Evolutionary conservation across 2,329 filamentous ascomycete species (phyloP).

Genomic region (Incumbomyces delicatus): DNA sequence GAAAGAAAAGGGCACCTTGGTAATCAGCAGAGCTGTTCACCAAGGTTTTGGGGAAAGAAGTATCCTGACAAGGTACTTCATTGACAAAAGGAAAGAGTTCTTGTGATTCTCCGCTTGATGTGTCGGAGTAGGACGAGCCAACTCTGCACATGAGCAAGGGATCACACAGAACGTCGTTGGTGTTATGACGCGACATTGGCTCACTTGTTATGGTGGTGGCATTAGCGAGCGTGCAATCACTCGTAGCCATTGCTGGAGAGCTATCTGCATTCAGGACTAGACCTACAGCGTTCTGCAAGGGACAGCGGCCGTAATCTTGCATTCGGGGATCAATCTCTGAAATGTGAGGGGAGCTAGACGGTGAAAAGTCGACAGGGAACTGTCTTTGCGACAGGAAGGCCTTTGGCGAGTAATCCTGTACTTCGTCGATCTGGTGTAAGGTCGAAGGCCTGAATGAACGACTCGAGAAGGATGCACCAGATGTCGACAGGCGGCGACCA

Average conservation of each 20-base stretch:
- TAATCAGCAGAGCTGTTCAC: slow-evolving; percentile 14
- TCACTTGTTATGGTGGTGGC: slow-evolving; percentile 26
- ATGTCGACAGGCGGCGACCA: slow-evolving; percentile 17
- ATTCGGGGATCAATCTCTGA: slow-evolving; percentile 21
- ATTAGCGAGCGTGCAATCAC: slow-evolving; percentile 23
- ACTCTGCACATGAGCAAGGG: slow-evolving; percentile 37
- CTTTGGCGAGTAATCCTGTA: slow-evolving; percentile 33
- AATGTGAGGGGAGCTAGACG: slow-evolving; percentile 14
- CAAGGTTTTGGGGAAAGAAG: slow-evolving; percentile 19
- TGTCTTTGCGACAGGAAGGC: slow-evolving; percentile 33
- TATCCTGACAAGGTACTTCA: slow-evolving; percentile 24
- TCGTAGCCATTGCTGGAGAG: slow-evolving; percentile 15
- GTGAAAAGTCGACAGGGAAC: slow-evolving; percentile 19
- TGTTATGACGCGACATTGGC: slow-evolving; percentile 36
- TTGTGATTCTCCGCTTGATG: slow-evolving; percentile 10
- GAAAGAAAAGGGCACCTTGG: slow-evolving; percentile 27
- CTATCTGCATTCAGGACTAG: slow-evolving; percentile 8
- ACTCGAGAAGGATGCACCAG: slow-evolving; percentile 28
- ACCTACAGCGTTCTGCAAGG: slow-evolving; percentile 10
- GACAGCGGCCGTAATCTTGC: slow-evolving; percentile 14
- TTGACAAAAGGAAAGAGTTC: slow-evolving; percentile 12
- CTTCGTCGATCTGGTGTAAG: slow-evolving; percentile 27
- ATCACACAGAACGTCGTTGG: slow-evolving; percentile 36
- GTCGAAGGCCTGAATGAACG: slow-evolving; percentile 27
- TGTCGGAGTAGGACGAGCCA: slow-evolving; percentile 29